phyloP scores from a whole-genome alignment of 1,284 basidiomycete species.

The Ustilago sp. region DNA sequence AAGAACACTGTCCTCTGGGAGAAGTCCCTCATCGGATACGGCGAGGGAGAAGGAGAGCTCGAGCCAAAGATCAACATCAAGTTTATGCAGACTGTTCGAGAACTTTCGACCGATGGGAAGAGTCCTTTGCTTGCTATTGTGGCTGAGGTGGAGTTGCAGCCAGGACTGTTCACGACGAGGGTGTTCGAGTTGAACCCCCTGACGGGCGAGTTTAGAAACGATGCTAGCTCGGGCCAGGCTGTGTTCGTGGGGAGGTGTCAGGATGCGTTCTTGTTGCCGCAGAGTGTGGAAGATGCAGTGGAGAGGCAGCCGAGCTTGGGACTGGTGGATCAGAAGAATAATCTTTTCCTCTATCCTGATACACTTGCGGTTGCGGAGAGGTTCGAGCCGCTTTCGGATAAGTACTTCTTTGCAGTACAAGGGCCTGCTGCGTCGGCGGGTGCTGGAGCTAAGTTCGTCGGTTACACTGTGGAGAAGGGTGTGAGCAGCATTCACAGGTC shows the following conservation, averaged over 20 bases:
- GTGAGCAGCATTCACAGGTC: constrained; percentile 37
- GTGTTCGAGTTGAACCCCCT: constrained; percentile 66
- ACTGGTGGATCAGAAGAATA: constrained; percentile 75
- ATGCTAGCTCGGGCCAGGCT: constrained; percentile 40
- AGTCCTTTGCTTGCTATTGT: constrained; percentile 59
- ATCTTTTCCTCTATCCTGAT: constrained; percentile 52
- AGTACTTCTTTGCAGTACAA: constrained; percentile 44
- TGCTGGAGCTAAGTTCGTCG: constrained; percentile 33
- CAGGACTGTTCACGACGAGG: constrained; percentile 49
- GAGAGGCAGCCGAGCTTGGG: constrained; percentile 73
- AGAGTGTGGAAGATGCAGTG: constrained; percentile 43
- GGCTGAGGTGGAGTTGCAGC: constrained; percentile 56
- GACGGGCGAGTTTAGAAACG: constrained; percentile 59
- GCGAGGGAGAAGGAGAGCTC: constrained; percentile 58
- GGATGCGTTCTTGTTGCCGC: constrained; percentile 57
- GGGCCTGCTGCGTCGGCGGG: constrained; percentile 8
- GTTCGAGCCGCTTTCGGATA: constrained; percentile 41
- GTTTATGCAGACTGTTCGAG: constrained; percentile 56
- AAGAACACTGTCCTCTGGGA: constrained; percentile 66
- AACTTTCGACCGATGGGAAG: constrained; percentile 52
- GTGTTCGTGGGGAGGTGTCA: constrained; percentile 51
- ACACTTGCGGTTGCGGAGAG: constrained; percentile 43
- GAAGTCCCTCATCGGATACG: constrained; percentile 65
- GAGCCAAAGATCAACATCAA: constrained; percentile 58
- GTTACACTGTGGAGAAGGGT: constrained; percentile 42